Percentiles rank a stretch among this genome's conserved stretches.
These are phyloP conservation scores for Neopestalotiopsis sp. DNA, from an alignment of 2,329 filamentous ascomycete species.

Conservation along the genomic window DNA sequence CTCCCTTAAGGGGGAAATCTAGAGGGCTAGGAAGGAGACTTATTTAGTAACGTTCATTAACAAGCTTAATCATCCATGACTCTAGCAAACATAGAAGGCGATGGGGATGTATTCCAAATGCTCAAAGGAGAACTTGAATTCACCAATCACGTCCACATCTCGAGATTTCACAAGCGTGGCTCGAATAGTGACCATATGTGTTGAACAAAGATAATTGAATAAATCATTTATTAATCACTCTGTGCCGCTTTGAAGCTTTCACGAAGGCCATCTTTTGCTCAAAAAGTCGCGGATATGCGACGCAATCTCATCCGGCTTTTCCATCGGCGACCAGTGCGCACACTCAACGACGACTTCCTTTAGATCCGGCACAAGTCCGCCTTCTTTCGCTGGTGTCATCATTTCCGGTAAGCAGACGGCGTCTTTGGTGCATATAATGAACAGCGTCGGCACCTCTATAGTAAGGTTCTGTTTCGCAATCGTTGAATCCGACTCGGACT, in stretches of 20 bases:
- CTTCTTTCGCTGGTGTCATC: slow-evolving; percentile 33
- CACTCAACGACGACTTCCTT: slow-evolving; percentile 38
- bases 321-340: slow-evolving; percentile 41
- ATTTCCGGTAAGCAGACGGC: slow-evolving; percentile 38
- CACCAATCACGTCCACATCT: no score
- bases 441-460: slow-evolving; percentile 43
- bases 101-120: no score
- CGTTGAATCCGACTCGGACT: slow-evolving; percentile 34
- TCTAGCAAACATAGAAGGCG: no score
- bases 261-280: slow-evolving; percentile 22
- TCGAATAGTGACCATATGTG: no score
- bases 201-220: background rate
- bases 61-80: no score
- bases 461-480: slow-evolving; percentile 27
- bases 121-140: no score
- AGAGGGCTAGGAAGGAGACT: no score
- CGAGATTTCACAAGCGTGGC: no score
- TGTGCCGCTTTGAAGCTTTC: background rate
- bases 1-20: no score
- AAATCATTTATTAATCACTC: background rate
- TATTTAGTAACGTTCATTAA: no score
- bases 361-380: slow-evolving; percentile 37
- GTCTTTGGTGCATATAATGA: slow-evolving; percentile 39
- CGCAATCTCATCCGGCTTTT: slow-evolving; percentile 38
- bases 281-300: slow-evolving; percentile 19